Base-by-base conservation (phyloP, 208 protist species). In the Crithidia fasciculata region DNA sequence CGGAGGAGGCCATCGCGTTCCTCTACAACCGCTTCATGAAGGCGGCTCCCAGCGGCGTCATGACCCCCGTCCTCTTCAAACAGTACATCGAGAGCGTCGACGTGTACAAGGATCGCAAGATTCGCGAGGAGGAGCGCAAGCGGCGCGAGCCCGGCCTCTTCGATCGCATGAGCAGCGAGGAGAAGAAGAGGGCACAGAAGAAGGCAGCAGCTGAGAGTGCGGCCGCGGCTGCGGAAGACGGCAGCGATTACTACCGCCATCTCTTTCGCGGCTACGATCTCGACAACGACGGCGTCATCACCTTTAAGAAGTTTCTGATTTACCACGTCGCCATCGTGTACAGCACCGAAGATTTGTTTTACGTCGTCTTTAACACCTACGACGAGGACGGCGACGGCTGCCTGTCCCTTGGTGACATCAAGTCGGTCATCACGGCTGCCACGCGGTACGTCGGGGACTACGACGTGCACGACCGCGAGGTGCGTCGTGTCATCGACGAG, bases 351-450 rank as follows among this genome's bases (percentile, higher is more conserved):
- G 93, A 97, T 54, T 80, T 97, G 15, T 95, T 95, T 68, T 76
- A 87, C 52, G 83, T 98, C 44, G 83, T 97, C 40, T 98, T 98
- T 75, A 89, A 91, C 63, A 87, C 94, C 18, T 98, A 97, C 81
- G 97, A 98, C 82, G 81, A 88, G n/a, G 91, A 98, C 73, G 85
- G 88, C 9, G 90, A 97, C 56, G 96, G 95, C n/a, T 89, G 80
- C 72, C 84, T 98, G 37, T 95, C 88, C 6, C 74, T 90, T 18
- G 60, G 83, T 4, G 96, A 98, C 41, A 88, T 98, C 70, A 84
- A 83, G 54, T 70, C 81, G 58, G 93, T 98, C 47, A 91, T 98
- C 53, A 95, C 94, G 41, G 89, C 86, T 5, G 91, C 95, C 53
- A 97, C 93, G 45, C 78, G 84, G 5, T 98, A 95, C 72, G 96